These are phyloP conservation scores for Epithele typhae DNA, from an alignment of 768 basidiomycete genomes.

Conservation along the genomic window DNA sequence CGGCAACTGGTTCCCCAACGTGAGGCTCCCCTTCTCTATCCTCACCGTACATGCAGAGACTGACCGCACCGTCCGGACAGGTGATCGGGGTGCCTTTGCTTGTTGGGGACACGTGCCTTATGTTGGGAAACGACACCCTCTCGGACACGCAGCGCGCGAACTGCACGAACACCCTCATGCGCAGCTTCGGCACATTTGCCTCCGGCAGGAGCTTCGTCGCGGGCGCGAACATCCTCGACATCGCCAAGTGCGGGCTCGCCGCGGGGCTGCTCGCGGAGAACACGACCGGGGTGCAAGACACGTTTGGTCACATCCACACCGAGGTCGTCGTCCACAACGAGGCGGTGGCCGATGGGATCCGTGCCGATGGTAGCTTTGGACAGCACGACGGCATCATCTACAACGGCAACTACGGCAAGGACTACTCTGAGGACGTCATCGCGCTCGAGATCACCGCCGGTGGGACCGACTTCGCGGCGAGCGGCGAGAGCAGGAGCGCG, in stretches of 20 bases:
- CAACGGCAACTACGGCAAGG: constrained; percentile 64
- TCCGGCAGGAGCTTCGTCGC: constrained; percentile 45
- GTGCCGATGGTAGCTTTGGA: constrained; percentile 37
- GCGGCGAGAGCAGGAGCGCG: constrained; percentile 32
- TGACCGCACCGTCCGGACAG: constrained; percentile 24
- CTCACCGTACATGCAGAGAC: background rate
- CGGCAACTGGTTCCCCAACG: constrained; percentile 63
- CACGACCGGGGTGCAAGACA: constrained; percentile 21
- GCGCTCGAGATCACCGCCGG: constrained; percentile 57
- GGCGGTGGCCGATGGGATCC: constrained; percentile 55
- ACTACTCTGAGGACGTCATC: constrained; percentile 42
- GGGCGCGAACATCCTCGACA: constrained; percentile 64
- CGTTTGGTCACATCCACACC: constrained; percentile 39
- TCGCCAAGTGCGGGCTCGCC: constrained; percentile 60
- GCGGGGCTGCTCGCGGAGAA: constrained; percentile 31
- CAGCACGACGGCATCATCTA: constrained; percentile 49
- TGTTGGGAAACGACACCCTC: constrained; percentile 43
- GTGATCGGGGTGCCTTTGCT: constrained; percentile 58
- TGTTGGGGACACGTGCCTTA: constrained; percentile 52
- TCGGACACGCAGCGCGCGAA: constrained; percentile 35
- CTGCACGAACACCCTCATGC: constrained; percentile 46
- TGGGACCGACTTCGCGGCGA: constrained; percentile 54
- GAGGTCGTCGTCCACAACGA: constrained; percentile 48
- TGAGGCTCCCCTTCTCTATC: constrained; percentile 19
- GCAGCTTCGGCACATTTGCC: constrained; percentile 47